These are phyloP conservation scores for Chloris gayana DNA, from an alignment of 176 grass and related monocot genomes.

Conservation along the genomic window DNA sequence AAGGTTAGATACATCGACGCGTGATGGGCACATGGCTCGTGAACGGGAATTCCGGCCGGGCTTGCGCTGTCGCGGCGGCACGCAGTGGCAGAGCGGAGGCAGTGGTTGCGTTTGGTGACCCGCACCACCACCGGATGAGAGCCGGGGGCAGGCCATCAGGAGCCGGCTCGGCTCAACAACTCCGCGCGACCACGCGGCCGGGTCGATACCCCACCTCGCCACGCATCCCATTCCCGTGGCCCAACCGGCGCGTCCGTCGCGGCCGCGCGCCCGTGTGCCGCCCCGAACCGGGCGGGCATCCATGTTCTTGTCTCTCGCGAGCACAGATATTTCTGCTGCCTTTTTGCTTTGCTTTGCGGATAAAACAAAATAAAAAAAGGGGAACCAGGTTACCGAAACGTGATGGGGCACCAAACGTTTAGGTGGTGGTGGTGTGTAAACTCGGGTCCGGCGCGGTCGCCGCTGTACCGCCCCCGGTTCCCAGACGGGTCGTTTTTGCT, in stretches of 20 bases:
- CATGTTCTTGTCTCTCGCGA: no score
- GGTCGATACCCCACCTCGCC: no score
- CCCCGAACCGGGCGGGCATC: not conserved
- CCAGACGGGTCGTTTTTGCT: not conserved
- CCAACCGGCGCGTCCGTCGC: no score
- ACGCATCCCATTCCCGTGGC: no score
- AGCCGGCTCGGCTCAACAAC: conserved; percentile 9
- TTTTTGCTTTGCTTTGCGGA: not conserved
- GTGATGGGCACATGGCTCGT: not conserved
- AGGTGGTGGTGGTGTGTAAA: no score
- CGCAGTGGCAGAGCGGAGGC: not conserved
- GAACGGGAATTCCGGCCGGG: not conserved
- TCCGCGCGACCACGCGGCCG: no score
- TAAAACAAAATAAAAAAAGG: not conserved
- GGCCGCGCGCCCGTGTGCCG: not conserved
- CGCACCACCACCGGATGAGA: not conserved
- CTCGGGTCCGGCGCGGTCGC: no score
- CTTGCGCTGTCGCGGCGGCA: not conserved
- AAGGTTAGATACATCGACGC: no score
- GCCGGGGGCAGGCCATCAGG: not conserved
- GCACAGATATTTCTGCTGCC: no score
- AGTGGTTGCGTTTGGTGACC: conserved; percentile 34
- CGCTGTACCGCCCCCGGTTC: not conserved
- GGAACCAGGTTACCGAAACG: no score
- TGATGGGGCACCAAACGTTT: no score